Base-by-base conservation (phyloP, 2,329 filamentous ascomycete species). In the Trichophyton verrucosum region DNA sequence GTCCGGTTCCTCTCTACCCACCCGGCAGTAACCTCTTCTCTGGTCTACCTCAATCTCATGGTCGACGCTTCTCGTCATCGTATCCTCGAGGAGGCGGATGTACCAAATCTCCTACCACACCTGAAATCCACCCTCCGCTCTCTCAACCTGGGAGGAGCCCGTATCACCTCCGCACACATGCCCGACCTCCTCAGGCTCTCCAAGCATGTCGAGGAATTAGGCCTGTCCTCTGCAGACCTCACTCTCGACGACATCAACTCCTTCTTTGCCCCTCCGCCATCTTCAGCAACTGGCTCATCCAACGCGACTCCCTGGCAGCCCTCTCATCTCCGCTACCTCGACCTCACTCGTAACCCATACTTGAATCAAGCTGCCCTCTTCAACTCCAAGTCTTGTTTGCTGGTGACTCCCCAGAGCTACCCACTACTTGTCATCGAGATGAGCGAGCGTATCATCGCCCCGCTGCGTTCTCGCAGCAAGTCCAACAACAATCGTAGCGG, bases 371-470 rank as follows among this genome's bases (percentile, higher is more conserved):
- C 75, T 7, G 72, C 82, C 58, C 81, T 89, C 63, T 78, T 86
- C 57, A 78, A 80, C 59, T 80, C 80, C 1, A 80, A 75, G 53
- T 72, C 76, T 22, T 82, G 78, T 65, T 74, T 78, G 1, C 75
- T 91, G 15, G 80, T 89, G 44, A 79, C 81, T 57, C 70, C 75
- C 4, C 78, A 79, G 58, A 85, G 86, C 15, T 78, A 81, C 57
- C 88, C 89, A 1, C 80, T 94, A 13, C 84, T 88, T 66, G 89
- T 92, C 33, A 78, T 94, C 58, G 89, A 94, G 71, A 77, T 92
- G 30, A 81, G 83, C 57, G 83, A 88, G 64, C 84, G 87, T 64
- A 81, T 86, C 22, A 86, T 85, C 67, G 79, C 81, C 63, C 80
- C 83, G 13, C 78, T 89, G 44, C 81, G 82, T 60, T 86, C 88